phyloP scores from a whole-genome alignment of 768 basidiomycete genomes.

The Boletus bicolor region DNA sequence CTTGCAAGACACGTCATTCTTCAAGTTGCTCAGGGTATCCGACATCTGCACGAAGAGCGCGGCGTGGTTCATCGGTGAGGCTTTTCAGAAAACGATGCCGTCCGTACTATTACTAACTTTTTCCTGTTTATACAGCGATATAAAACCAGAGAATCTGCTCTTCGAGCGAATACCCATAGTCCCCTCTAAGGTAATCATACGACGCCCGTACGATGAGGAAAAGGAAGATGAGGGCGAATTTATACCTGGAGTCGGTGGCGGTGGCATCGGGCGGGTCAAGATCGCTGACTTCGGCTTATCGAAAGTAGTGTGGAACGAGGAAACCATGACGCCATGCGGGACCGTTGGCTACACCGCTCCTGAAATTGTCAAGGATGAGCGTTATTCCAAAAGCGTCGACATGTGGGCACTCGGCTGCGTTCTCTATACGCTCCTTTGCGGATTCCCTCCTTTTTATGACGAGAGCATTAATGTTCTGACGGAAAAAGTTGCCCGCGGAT shows the following conservation, averaged over 20 bases:
- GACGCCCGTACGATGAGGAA: slow-evolving; percentile 93
- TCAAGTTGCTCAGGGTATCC: slow-evolving; percentile 91
- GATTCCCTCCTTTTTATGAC: slow-evolving; percentile 98
- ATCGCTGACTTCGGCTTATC: slow-evolving; percentile 98
- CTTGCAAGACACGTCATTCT: slow-evolving; percentile 96
- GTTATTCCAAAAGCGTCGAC: slow-evolving; percentile 94
- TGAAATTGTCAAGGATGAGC: slow-evolving; percentile 98
- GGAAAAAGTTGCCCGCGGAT: slow-evolving; percentile 95
- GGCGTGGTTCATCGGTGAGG: slow-evolving; percentile 90
- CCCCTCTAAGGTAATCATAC: slow-evolving; percentile 71
- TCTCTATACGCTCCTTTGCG: slow-evolving; percentile 96
- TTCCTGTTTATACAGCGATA: slow-evolving; percentile 51
- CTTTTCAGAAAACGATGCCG: not conserved
- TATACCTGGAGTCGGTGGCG: slow-evolving; percentile 86
- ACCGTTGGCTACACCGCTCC: slow-evolving; percentile 99
- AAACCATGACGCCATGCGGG: slow-evolving; percentile 99
- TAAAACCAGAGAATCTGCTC: slow-evolving; percentile 96
- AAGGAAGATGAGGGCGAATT: slow-evolving; percentile 99
- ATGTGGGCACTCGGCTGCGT: slow-evolving; percentile 99
- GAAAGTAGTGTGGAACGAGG: slow-evolving; percentile 98
- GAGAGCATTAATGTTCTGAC: slow-evolving; percentile 98
- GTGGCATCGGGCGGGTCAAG: slow-evolving; percentile 96
- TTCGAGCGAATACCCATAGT: slow-evolving; percentile 91
- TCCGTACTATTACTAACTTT: not conserved
- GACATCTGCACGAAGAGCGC: slow-evolving; percentile 94